These are phyloP conservation scores for Arthroderma sp. DNA, from an alignment of 2,329 filamentous ascomycete species.

Conservation along the genomic window DNA sequence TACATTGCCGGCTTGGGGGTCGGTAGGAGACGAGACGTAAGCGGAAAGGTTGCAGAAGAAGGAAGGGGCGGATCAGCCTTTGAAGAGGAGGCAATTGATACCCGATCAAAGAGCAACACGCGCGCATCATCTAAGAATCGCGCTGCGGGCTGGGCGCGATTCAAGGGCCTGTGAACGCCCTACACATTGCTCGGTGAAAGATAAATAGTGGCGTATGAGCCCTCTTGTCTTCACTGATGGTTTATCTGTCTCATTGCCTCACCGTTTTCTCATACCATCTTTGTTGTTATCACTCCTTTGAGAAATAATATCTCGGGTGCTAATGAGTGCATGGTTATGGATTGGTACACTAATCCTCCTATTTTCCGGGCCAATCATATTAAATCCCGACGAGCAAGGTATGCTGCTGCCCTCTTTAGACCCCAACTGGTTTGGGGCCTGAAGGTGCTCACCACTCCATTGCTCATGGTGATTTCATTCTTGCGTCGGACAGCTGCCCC, in stretches of 20 bases:
- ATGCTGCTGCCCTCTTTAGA: no score
- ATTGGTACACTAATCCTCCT: no score
- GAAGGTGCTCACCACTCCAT: no score
- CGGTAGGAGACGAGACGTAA: constrained; percentile 34
- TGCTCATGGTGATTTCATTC: no score
- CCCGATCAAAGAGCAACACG: constrained; percentile 9
- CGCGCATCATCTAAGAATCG: constrained; percentile 11
- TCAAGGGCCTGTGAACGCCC: constrained; percentile 27
- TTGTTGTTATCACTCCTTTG: constrained; percentile 1
- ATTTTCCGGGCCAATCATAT: no score
- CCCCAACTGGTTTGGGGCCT: no score
- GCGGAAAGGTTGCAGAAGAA: constrained; percentile 35
- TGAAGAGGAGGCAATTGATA: constrained; percentile 10
- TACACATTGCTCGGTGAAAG: background rate
- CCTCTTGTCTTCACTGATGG: constrained; percentile 3
- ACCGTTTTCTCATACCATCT: background rate
- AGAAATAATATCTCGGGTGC: background rate
- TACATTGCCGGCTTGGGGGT: constrained; percentile 33
- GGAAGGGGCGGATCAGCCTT: constrained; percentile 23
- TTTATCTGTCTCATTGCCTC: background rate
- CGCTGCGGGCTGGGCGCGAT: constrained; percentile 35
- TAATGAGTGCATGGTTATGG: no score
- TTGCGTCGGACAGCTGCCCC: no score
- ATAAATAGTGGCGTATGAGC: background rate
- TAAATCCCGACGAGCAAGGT: no score